Base-by-base conservation (phyloP, 805 yeast species). In the Cyberlindnera euphorbiiphila region DNA sequence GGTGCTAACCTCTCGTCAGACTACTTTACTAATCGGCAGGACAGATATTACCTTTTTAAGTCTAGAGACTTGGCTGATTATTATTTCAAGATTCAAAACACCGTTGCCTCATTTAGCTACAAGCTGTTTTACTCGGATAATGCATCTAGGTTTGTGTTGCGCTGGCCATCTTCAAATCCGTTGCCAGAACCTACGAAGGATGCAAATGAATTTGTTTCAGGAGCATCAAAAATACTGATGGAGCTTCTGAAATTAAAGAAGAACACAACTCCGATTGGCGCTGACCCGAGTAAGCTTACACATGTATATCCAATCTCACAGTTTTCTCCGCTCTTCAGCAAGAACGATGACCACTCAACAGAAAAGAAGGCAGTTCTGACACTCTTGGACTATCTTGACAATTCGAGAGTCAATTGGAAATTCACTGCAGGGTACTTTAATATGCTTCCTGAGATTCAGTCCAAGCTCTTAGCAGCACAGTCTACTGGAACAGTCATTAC, bases 351-450 rank as follows among this genome's bases (percentile, higher is more conserved):
- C 39, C 62, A 68, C 29, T 87, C 96, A 1, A 93, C 97, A 0
- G 98, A 93, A 55, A 79, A 81, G 46, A 79, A 79, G 7, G 77
- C 85, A 0, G 64, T 91, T 22, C 60, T 84, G 26, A 64, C 81
- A 21, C 58, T 85, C 4, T 64, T 85, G 28, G 71, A 85, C 3
- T 69, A 68, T 41, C 64, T 76, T 34, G 76, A 76, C 51, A 65
- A 77, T 27, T 69, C 77, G 18, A 53, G 62, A 10, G 70, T 80
- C 19, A 70, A 69, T 36, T 91, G 96, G 94, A 74, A 85, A 47
- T 81, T 93, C 51, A 93, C 98, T 0, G 96, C 98, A 0, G 98
- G 98, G 2, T 93, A 93, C 59, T 93, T 93, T 68, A 93, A 93
- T 59, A 81, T 93, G 77, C 74, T 81, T 26, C 85, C 94, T 1